A percentile compares a stretch with the other conserved stretches of the same genome.
These are phyloP conservation scores for Phialophora tarda DNA, from an alignment of 2,329 filamentous ascomycete species.

Conservation along the genomic window DNA sequence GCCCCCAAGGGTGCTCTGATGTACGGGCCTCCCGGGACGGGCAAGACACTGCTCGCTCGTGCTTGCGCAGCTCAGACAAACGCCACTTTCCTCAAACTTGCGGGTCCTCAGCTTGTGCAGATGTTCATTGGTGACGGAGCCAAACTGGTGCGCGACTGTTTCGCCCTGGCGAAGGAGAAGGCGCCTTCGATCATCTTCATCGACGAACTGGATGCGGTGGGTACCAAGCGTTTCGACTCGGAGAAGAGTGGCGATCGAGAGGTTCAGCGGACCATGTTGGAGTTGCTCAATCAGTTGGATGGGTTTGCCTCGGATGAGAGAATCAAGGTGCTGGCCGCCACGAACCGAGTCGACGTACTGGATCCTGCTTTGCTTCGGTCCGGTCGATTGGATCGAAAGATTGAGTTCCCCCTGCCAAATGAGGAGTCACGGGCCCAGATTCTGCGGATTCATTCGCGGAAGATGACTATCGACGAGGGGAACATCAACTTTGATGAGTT, in stretches of 20 bases:
- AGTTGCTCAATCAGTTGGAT: constrained; percentile 96
- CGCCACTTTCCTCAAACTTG: constrained; percentile 97
- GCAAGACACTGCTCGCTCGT: constrained; percentile 72
- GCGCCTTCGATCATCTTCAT: constrained; percentile 99
- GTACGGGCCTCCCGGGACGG: constrained; percentile 72
- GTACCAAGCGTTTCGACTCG: constrained; percentile 97
- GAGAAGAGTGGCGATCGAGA: constrained; percentile 98
- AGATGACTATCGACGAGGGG: constrained; percentile 89
- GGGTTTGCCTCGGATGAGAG: constrained; percentile 96
- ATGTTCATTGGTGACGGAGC: constrained; percentile 99
- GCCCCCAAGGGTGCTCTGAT: constrained; percentile 99
- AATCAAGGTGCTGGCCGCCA: constrained; percentile 94
- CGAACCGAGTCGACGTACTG: constrained; percentile 91
- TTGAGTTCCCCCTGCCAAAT: constrained; percentile 97
- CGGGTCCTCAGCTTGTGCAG: constrained; percentile 94
- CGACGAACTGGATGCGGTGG: constrained; percentile 96
- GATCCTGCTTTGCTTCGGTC: constrained; percentile 91
- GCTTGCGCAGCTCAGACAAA: constrained; percentile 98
- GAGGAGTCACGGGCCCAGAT: constrained; percentile 98
- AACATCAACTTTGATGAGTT: constrained; percentile 95
- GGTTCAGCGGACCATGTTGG: constrained; percentile 98
- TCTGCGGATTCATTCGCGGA: constrained; percentile 93
- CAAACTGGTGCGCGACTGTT: constrained; percentile 96
- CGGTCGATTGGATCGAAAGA: constrained; percentile 92
- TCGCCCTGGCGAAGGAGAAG: constrained; percentile 97